Evolutionary conservation across 1,139 yeast genomes (phyloP), one percentile per base, ranked within the genome.

Genomic region (Ogataea hybrid): DNA sequence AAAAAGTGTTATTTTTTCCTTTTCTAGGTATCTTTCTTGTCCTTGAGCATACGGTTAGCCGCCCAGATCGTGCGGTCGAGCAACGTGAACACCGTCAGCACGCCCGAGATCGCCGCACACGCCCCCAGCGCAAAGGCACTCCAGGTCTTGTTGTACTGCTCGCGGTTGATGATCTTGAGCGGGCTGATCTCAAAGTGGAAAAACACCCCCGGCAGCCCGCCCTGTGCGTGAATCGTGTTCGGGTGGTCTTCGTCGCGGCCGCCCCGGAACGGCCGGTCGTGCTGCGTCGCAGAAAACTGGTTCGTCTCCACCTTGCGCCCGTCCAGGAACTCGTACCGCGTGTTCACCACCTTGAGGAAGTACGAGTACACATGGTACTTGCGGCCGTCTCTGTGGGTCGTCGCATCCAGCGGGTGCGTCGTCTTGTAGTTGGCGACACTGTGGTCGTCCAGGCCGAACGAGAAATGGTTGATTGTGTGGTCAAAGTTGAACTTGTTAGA

Each of bases 231-330:
- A 36, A 84, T 52, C 1, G 96, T 88, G 61, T 87, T 84, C 39
- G 90, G 90, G 64, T 92, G 96, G 60, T 88, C 96, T 23, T 76
- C 84, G 60, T 92, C 98, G 46, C 83, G 74, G 25, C 97, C 98
- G 11, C 98, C 97, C 23, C 39, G 51, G 32, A 89, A 63, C 8
- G 96, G 90, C 52, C 97, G 77, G 56, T 86, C 90, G 63, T 92
- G 98, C 37, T 78, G 76, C 2, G 96, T 88, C n/a, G 84, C 94
- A 3, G 92, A 80, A 65, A 87, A 90, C 63, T 90, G 97, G 61
- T 92, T 88, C 3, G 97, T 87, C 51, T 88, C 96, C n/a, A 82
- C 56, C 12, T 63, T 58, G 22, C 59, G 55, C 11, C 74, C 74
- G 46, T 71, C 69, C 52, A 87, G 66, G 50, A 73, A 80, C 65